Base-by-base conservation (phyloP, 2,329 filamentous ascomycete species). In the Aspergillus transmontanensis region DNA sequence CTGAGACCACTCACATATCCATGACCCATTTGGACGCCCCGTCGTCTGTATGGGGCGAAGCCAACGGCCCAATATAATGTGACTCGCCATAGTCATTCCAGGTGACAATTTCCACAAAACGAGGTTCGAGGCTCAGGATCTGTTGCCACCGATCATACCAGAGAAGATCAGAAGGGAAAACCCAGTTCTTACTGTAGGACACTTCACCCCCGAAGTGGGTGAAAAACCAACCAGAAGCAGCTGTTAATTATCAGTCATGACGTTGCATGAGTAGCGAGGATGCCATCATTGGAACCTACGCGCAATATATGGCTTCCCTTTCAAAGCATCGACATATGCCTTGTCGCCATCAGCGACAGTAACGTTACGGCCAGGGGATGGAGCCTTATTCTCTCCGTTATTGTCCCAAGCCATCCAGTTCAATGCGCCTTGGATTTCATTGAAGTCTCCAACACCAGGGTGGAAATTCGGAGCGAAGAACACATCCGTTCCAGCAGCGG, bases 41-140 rank as follows among this genome's bases (percentile, higher is more conserved):
- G 48, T 78, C 75, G 26, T 78, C 74, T 3, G 68, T 76, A 59
- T 74, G 74, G 7, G 76, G 75, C 10, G 79, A 82, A 16, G 75
- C 76, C 23, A 85, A 70, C 1, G 83, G 84, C 0, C 81, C 83
- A 21, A 85, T 78, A 67, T 87, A 86, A 67, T 87, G 84, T 19
- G 80, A 84, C 68, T 86, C 85, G 39, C 85, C 85, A 56, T 83
- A 86, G 69, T 87, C 81, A 57, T 83, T 83, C 81, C 80, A 83
- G 6, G 80, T 80, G 12, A 82, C 71, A 50, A 83, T 81, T 63
- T 83, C 77, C 6, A 87, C 72, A 61, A 84, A 85, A 5, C 80
- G 77, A 19, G 84, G 83, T 19, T 78, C 73, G n/a, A 83, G 68
- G 7, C 71, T 67, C 12, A 84, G 66, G 23, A 85, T 78, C 60